Evolutionary conservation across 2,329 filamentous ascomycete species (phyloP).

Genomic region (Botrytis elliptica): DNA sequence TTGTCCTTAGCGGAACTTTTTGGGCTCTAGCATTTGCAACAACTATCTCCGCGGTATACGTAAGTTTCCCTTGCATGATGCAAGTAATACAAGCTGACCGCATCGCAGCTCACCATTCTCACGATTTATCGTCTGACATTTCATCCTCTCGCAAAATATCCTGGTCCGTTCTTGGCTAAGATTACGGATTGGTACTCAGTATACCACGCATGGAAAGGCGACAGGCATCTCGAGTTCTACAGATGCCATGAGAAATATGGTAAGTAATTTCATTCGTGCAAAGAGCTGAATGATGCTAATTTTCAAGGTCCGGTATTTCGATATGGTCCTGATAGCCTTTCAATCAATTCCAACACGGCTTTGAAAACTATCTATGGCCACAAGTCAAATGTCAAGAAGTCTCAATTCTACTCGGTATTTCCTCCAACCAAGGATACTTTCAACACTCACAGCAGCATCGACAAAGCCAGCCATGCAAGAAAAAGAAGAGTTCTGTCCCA

Average conservation of each 20-base stretch:
- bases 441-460: slow-evolving; percentile 71
- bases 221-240: slow-evolving; percentile 41
- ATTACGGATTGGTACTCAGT: slow-evolving; percentile 38
- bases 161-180: slow-evolving; percentile 41
- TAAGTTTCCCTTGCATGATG: slow-evolving; percentile 15
- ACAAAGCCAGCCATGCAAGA: slow-evolving; percentile 66
- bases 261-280: slow-evolving; percentile 15
- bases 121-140: slow-evolving; percentile 43
- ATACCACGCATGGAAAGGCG: slow-evolving; percentile 42
- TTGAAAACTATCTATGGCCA: slow-evolving; percentile 67
- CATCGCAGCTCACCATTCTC: slow-evolving; percentile 21
- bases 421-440: slow-evolving; percentile 62
- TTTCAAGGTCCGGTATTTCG: slow-evolving; percentile 61
- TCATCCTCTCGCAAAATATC: slow-evolving; percentile 41
- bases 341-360: slow-evolving; percentile 70
- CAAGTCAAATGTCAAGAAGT: slow-evolving; percentile 62
- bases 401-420: slow-evolving; percentile 72
- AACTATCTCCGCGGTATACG: slow-evolving; percentile 9
- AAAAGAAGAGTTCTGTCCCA: slow-evolving; percentile 65
- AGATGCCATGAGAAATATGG: slow-evolving; percentile 42
- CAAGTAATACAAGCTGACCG: background rate
- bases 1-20: background rate
- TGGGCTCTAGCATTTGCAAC: background rate
- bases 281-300: slow-evolving; percentile 10
- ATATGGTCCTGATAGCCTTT: slow-evolving; percentile 74